A percentile compares a stretch with the other conserved stretches of the same genome.
Conservation (phyloP, 2,329 filamentous ascomycete species). For the Magnaporthiopsis rhizophila region DNA sequence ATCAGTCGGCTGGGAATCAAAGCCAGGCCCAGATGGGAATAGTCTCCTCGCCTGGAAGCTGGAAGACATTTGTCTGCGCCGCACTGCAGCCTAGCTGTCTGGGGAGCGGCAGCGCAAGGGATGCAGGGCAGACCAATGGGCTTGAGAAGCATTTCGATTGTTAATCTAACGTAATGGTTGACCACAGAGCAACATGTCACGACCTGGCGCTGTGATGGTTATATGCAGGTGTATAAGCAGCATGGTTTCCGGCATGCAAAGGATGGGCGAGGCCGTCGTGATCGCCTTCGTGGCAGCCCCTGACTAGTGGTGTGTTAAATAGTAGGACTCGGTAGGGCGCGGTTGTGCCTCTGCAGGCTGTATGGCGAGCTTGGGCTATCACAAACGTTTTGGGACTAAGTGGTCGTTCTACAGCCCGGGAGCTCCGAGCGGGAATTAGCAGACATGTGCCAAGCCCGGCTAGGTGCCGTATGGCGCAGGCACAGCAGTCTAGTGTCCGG, state of each 20-base stretch:
- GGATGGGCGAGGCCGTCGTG: neutral
- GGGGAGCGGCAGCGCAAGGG: no score
- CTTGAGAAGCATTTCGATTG: no score
- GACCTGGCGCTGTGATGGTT: neutral
- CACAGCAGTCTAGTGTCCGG: neutral
- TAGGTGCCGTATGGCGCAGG: neutral
- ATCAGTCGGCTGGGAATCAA: no score
- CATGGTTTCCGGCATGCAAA: neutral
- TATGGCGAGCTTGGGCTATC: neutral
- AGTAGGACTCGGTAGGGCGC: no score
- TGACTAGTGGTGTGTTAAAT: neutral
- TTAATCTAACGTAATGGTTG: no score
- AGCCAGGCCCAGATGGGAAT: no score
- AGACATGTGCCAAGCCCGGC: neutral
- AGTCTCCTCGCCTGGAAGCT: no score
- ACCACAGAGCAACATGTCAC: no score
- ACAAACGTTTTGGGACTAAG: neutral
- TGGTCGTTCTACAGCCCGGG: neutral
- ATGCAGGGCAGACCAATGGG: no score
- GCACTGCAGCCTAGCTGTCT: no score
- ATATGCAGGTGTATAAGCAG: neutral
- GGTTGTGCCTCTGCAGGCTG: neutral
- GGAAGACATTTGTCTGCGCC: neutral
- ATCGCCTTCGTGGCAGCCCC: neutral
- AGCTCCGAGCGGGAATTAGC: neutral